These are phyloP conservation scores for Flaveria robusta DNA, from an alignment of 129 eudicot genomes.

Conservation along the genomic window DNA sequence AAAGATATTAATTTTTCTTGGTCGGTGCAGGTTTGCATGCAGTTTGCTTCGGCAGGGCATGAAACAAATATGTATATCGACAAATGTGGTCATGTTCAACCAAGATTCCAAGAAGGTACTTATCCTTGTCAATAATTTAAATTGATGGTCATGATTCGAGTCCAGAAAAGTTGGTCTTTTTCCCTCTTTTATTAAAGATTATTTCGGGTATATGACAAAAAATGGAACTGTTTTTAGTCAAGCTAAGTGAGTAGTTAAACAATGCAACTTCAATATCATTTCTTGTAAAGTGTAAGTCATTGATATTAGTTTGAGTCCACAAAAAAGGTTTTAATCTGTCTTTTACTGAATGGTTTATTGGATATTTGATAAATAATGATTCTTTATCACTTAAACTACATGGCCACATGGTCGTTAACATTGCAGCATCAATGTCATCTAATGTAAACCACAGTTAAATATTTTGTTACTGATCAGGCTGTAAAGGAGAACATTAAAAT, in stretches of 20 bases:
- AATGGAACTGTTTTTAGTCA: neutral
- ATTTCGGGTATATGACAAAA: neutral
- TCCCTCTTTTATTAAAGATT: neutral
- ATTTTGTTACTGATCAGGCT: conserved; percentile 49
- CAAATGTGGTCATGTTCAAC: conserved; percentile 47
- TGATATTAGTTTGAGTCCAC: neutral
- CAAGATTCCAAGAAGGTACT: conserved; percentile 69
- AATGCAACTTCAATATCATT: neutral
- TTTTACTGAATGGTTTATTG: neutral
- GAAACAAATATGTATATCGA: conserved; percentile 85
- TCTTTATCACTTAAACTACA: neutral
- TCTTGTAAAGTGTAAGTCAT: neutral
- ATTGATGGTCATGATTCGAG: conserved; percentile 9
- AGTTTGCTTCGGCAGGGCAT: conserved; percentile 96
- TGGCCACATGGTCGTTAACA: conserved; percentile 7
- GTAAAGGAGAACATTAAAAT: conserved; percentile 68
- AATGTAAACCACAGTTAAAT: neutral
- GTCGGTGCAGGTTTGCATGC: conserved; percentile 69
- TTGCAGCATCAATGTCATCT: conserved; percentile 4
- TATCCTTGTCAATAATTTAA: neutral
- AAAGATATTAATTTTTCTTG: conserved; percentile 1
- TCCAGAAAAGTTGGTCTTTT: neutral
- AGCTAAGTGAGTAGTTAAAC: neutral
- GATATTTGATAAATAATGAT: neutral
- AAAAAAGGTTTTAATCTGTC: neutral